These are phyloP conservation scores for Coemansia sp. DNA, from an alignment of 192 early-diverging fungal genomes.

Conservation along the genomic window DNA sequence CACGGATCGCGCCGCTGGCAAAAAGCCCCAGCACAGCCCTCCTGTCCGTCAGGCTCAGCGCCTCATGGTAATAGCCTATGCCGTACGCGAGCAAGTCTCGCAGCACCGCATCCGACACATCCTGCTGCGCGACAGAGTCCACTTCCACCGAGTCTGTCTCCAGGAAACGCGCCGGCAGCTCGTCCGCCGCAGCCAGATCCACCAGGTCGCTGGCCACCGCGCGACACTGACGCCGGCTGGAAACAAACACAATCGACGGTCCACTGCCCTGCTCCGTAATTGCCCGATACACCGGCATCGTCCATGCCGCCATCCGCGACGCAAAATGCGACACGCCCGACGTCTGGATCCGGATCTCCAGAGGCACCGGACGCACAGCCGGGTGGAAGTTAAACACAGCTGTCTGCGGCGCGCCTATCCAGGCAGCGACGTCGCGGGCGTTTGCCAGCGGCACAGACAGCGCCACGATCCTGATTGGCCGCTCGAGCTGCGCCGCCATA, in stretches of 20 bases:
- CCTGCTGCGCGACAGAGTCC: conserved; percentile 60
- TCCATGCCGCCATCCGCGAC: conserved; percentile 93
- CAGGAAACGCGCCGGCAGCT: conserved; percentile 68
- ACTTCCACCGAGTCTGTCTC: conserved; percentile 50
- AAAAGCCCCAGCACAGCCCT: conserved; percentile 73
- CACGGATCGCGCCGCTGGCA: conserved; percentile 72
- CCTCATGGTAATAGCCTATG: conserved; percentile 92
- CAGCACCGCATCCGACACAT: conserved; percentile 72
- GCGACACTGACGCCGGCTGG: conserved; percentile 82
- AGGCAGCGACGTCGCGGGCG: conserved; percentile 96
- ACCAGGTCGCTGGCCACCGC: conserved; percentile 83
- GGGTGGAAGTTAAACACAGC: conserved; percentile 95
- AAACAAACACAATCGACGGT: conserved; percentile 80
- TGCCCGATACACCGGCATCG: conserved; percentile 60
- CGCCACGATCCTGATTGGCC: conserved; percentile 86
- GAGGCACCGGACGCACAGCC: conserved; percentile 85
- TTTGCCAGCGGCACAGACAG: conserved; percentile 90
- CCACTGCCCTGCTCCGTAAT: conserved; percentile 10
- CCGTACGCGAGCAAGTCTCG: conserved; percentile 70
- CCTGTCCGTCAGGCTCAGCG: conserved; percentile 71
- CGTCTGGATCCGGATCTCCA: conserved; percentile 94
- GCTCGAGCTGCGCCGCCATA: conserved; percentile 77
- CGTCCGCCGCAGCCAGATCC: conserved; percentile 77
- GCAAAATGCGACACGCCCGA: conserved; percentile 90
- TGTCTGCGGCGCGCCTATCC: conserved; percentile 81